phyloP scores from a whole-genome alignment of 345 rosid species.

The Citrus hindsii region DNA sequence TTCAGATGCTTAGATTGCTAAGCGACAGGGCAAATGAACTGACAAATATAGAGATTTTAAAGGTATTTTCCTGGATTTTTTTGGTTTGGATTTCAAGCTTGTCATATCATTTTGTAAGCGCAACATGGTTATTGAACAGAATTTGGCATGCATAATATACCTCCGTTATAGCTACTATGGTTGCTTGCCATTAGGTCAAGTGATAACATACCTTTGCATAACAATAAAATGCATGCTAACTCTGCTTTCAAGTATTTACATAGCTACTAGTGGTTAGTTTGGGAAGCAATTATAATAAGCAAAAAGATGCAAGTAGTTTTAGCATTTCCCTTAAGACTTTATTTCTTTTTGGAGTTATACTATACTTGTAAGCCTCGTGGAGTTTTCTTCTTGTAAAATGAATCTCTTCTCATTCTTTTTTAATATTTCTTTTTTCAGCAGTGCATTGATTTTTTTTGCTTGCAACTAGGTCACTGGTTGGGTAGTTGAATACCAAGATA shows the following conservation, averaged over 20 bases:
- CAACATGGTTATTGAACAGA: constrained; percentile 1
- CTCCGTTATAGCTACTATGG: background rate
- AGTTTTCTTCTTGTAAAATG: background rate
- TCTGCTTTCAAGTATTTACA: background rate
- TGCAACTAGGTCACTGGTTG: constrained; percentile 88
- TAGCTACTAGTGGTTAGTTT: background rate
- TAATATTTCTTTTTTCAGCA: constrained; percentile 6
- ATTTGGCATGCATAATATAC: background rate
- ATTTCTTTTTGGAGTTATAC: background rate
- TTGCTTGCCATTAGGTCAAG: background rate
- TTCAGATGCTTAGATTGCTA: constrained; percentile 96
- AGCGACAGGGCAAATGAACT: constrained; percentile 88
- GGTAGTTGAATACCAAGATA: constrained; percentile 99
- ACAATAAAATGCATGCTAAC: background rate
- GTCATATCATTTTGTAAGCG: constrained; percentile 1
- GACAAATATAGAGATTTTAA: constrained; percentile 95
- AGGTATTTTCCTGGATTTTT: constrained; percentile 45
- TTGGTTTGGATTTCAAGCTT: background rate
- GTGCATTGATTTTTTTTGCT: constrained; percentile 22
- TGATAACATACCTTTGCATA: background rate
- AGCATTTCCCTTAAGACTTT: background rate
- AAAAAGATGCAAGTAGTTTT: background rate
- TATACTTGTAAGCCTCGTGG: background rate
- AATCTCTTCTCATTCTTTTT: background rate
- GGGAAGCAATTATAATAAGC: background rate